Evolutionary conservation across 1,139 yeast genomes (phyloP).

Genomic region (Yarrowia galli): DNA sequence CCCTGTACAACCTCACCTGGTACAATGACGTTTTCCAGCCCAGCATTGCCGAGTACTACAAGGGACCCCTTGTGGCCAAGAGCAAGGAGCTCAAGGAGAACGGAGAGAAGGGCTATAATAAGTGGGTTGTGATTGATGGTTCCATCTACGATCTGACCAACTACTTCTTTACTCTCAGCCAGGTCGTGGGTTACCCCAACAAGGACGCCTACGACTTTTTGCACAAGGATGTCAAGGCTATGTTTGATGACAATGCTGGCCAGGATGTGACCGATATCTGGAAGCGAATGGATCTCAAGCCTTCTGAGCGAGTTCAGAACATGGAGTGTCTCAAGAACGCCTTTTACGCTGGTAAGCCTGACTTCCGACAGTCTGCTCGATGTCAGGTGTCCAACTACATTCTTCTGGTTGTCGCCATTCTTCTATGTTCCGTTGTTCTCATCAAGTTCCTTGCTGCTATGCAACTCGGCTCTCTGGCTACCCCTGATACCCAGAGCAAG

Average conservation of each 20-base stretch:
- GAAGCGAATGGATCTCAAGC: slow-evolving; percentile 43
- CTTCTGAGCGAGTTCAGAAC: slow-evolving; percentile 46
- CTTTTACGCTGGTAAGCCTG: slow-evolving; percentile 50
- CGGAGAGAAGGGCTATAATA: slow-evolving; percentile 44
- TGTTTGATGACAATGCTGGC: slow-evolving; percentile 50
- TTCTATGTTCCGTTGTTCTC: slow-evolving; percentile 52
- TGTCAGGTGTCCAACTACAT: slow-evolving; percentile 54
- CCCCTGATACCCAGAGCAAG: slow-evolving; percentile 53
- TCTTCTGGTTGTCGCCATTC: slow-evolving; percentile 51
- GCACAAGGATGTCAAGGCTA: slow-evolving; percentile 47
- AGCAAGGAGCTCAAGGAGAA: slow-evolving; percentile 44
- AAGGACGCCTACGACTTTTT: slow-evolving; percentile 50
- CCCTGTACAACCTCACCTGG: slow-evolving; percentile 52
- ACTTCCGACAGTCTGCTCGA: slow-evolving; percentile 52
- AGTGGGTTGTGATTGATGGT: slow-evolving; percentile 49
- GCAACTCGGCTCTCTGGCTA: slow-evolving; percentile 50
- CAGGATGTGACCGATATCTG: slow-evolving; percentile 49
- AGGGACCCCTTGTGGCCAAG: slow-evolving; percentile 53
- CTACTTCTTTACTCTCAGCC: slow-evolving; percentile 49
- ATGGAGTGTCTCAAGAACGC: slow-evolving; percentile 52
- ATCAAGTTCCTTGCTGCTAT: slow-evolving; percentile 53
- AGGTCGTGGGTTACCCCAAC: slow-evolving; percentile 37
- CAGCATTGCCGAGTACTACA: slow-evolving; percentile 49
- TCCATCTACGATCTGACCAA: slow-evolving; percentile 53
- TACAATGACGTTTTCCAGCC: slow-evolving; percentile 51